Percentiles rank a stretch among this genome's conserved stretches.
These are phyloP conservation scores for Diaporthe citriasiana DNA, from an alignment of 2,329 filamentous ascomycete genomes.

Conservation along the genomic window DNA sequence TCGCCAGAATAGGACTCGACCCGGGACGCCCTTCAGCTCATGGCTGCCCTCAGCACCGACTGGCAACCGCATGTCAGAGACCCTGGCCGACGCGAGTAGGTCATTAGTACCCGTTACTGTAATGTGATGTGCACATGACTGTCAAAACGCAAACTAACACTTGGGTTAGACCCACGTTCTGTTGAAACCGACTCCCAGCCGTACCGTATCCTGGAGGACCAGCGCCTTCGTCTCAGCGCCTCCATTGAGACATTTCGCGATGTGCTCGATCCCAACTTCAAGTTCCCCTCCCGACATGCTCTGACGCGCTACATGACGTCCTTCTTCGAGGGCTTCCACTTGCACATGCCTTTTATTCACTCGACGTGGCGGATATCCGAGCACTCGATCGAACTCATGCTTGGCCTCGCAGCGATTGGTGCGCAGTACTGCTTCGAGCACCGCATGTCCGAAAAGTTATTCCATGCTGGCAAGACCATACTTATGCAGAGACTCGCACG, in stretches of 20 bases:
- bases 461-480: constrained; percentile 52
- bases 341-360: constrained; percentile 57
- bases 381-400: constrained; percentile 51
- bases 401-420: constrained; percentile 52
- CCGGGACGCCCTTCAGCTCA: constrained; percentile 16
- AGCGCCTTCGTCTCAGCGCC: background rate
- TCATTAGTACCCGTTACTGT: background rate
- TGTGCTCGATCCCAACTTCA: constrained; percentile 44
- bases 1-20: background rate
- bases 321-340: constrained; percentile 55
- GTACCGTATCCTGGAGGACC: constrained; percentile 10
- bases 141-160: background rate
- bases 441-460: constrained; percentile 52
- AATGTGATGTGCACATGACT: background rate
- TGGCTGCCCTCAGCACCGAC: constrained; percentile 19
- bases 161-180: background rate
- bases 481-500: constrained; percentile 50
- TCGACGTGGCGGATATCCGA: constrained; percentile 52
- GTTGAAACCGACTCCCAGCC: background rate
- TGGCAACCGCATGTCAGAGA: constrained; percentile 16
- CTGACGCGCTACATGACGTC: constrained; percentile 54
- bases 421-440: constrained; percentile 57
- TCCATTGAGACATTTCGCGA: constrained; percentile 12
- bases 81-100: constrained; percentile 11
- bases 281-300: constrained; percentile 54